Evolutionary conservation across 1,284 basidiomycete species (phyloP), one percentile per base, ranked within the genome.

Genomic region (Clitocybe nebularis): DNA sequence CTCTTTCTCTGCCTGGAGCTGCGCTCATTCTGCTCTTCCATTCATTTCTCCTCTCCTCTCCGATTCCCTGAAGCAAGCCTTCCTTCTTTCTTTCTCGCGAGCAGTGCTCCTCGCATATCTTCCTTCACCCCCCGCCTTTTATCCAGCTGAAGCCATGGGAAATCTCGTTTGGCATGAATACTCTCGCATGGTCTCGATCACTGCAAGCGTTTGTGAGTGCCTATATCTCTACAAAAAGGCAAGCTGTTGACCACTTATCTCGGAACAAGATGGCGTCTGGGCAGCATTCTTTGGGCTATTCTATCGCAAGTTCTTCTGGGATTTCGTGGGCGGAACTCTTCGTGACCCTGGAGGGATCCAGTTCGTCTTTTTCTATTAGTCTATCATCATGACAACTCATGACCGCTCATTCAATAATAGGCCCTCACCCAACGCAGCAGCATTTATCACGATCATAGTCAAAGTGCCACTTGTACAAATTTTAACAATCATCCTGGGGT

Each of bases 281-380:
- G 79, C 84, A 16, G 68, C 74, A 23, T 84, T 87, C 63, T 92
- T 75, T 67, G 89, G 79, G 14, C 63, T 92, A 9, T 69, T 87
- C 52, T 92, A 80, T 68, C 86, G 89, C 63, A 93, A 93, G 66
- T 93, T 89, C 74, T 90, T 93, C 68, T 93, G 86, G 82, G 91
- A 93, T 68, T 85, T 88, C 55, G 63, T 85, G 11, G 75, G 74
- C 48, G 85, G 85, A 38, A 81, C 72, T 53, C 51, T 84, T 47
- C 81, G 86, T 51, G 72, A 79, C 55, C 87, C 88, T 30, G 82
- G 82, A 65, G 88, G 89, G 47, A 48, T 89, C 24, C 84, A 91
- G 89, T 92, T 56, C 58, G 85, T 82, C 9, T 38, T 16, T 36
- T 22, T 11, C 25, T 19, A 5, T 14, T 25, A 14, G 5, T 7